phyloP scores from a whole-genome alignment of 2,329 filamentous ascomycete genomes.

The Hymenotorrendiella dingleyae region DNA sequence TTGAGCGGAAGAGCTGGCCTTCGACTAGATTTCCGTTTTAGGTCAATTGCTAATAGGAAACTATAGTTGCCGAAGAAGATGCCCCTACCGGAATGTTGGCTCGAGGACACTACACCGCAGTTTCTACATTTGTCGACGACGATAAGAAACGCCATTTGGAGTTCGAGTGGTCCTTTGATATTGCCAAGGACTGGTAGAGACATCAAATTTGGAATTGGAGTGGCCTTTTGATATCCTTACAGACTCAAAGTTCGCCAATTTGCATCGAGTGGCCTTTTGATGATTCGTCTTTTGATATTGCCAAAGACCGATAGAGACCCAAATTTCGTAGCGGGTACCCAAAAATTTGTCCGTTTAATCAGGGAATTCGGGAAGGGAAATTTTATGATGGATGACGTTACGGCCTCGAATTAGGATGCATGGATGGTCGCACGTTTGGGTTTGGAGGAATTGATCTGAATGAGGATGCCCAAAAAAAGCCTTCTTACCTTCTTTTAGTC shows the following conservation, averaged over 20 bases:
- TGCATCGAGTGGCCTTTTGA: too few species aligned
- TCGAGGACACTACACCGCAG: slow-evolving; percentile 83
- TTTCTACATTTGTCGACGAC: slow-evolving; percentile 90
- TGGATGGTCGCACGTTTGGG: background rate
- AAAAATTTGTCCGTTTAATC: too few species aligned
- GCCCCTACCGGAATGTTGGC: slow-evolving; percentile 87
- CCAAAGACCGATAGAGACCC: slow-evolving; percentile 80
- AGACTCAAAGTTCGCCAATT: too few species aligned
- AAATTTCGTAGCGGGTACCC: slow-evolving; percentile 1
- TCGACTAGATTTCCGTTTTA: slow-evolving; percentile 2
- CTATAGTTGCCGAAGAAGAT: slow-evolving; percentile 78
- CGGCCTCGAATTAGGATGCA: slow-evolving; percentile 4
- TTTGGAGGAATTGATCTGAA: background rate
- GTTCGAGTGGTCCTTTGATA: slow-evolving; percentile 96
- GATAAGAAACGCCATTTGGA: slow-evolving; percentile 84
- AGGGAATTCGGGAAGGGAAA: background rate
- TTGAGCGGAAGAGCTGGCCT: too few species aligned
- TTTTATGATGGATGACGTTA: slow-evolving; percentile 8
- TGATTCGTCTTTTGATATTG: slow-evolving; percentile 95
- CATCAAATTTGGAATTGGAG: background rate
- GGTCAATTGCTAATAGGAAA: background rate
- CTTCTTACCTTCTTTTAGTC: slow-evolving; percentile 1
- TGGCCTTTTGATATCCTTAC: background rate
- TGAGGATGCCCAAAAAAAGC: slow-evolving; percentile 1
- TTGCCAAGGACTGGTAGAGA: slow-evolving; percentile 89